Percentiles rank a stretch among this genome's conserved stretches.
Conservation (phyloP, 2,329 filamentous ascomycete species). For the Microcyclosporella mali region DNA sequence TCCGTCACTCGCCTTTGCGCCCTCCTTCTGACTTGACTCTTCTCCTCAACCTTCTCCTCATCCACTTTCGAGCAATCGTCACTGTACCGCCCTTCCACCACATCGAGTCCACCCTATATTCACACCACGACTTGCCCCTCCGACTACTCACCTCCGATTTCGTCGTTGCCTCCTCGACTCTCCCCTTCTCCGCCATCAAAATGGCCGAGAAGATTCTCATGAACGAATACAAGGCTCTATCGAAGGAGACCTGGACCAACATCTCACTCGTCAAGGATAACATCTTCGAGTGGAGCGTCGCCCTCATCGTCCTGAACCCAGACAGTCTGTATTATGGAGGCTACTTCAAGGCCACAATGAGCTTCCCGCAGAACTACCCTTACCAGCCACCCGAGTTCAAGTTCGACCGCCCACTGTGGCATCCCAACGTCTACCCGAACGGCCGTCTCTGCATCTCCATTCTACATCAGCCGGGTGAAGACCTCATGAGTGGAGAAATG, state of each 20-base stretch:
- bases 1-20: not conserved
- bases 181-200: slow-evolving; percentile 8
- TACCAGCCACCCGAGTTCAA: slow-evolving; percentile 85
- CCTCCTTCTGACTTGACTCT: slow-evolving; percentile 5
- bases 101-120: not conserved
- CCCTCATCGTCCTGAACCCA: slow-evolving; percentile 84
- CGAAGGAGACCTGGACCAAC: slow-evolving; percentile 89
- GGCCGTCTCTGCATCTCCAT: slow-evolving; percentile 95
- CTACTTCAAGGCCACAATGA: slow-evolving; percentile 88
- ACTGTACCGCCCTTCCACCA: not conserved
- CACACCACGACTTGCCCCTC: not conserved
- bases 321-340: slow-evolving; percentile 89
- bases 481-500: slow-evolving; percentile 82
- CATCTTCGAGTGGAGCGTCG: slow-evolving; percentile 80
- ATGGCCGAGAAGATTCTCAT: slow-evolving; percentile 75
- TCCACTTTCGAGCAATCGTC: slow-evolving; percentile 1
- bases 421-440: slow-evolving; percentile 90
- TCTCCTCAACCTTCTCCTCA: not conserved
- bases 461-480: slow-evolving; percentile 84
- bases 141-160: not conserved
- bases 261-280: slow-evolving; percentile 80
- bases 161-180: not conserved
- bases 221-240: slow-evolving; percentile 75
- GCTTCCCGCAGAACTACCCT: slow-evolving; percentile 82
- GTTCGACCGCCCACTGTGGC: slow-evolving; percentile 72